Evolutionary conservation across 2,329 filamentous ascomycete species (phyloP), one percentile per base, ranked within the genome.

Genomic region (Esteya vermicola): DNA sequence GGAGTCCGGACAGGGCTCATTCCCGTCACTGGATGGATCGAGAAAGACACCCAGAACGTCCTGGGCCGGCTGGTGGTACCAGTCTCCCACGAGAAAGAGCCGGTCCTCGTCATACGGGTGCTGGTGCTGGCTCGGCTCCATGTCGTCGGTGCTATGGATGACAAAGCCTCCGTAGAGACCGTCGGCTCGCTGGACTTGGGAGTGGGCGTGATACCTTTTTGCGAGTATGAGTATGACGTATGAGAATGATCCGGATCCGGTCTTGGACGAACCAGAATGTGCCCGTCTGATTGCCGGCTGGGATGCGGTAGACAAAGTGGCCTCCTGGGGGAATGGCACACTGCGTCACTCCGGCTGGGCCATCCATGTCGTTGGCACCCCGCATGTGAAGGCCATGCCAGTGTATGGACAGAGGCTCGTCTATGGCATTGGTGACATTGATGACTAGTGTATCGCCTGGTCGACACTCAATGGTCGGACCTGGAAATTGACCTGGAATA

Each of bases 151-250:
- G 48, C 82, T 78, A 35, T 81, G 70, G 8, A 81, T 62, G 38
- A 81, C 68, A 30, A 81, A 56, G 1, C 77, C 67, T 1, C 72
- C 74, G 14, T 75, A 71, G 16, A 50, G 23, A 5, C 80, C 80
- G 51, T 85, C 80, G 2, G 78, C 78, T 42, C 83, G 84, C 52
- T 83, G 79, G n/a, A 70, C 72, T 45, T 67, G 64, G n/a, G 68
- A 66, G 52, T 85, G 80, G 1, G 75, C 80, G 52, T 85, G 80
- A 47, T 86, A 48, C 41, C 40, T 42, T 13, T 39, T n/a, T n/a
- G n/a, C n/a, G 32, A 20, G 5, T 10, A 21, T 22, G 9, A 4
- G 10, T 6, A 14, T 33, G 9, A 10, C 12, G 5, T 6, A 12
- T 3, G 10, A 4, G 18, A 21, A 4, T 22, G 32, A 10, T 14